Base-by-base conservation (phyloP, 1,284 basidiomycete genomes). In the Abortiporus biennis region DNA sequence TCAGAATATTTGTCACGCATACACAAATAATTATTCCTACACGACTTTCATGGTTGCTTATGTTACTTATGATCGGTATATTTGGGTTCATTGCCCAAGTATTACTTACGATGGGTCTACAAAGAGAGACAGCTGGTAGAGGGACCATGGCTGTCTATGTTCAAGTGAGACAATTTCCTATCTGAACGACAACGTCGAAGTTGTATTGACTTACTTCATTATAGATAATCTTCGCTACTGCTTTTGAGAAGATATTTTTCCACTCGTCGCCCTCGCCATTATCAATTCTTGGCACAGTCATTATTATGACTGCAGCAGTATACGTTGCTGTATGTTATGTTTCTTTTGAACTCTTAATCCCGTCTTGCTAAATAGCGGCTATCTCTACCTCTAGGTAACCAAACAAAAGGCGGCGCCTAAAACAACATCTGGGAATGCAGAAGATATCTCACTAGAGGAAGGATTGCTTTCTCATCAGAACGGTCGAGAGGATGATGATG, bases 231-330 rank as follows among this genome's bases (percentile, higher is more conserved):
- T 85, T 80, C 50, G 77, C 80, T 0, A 66, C 70, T 2, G 61
- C 74, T 9, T 64, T 80, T 13, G 78, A 85, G 55, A 65, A 69
- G 5, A 62, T 79, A n/a, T 76, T 81, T 54, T 82, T 84, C 59
- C 66, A 76, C 44, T 65, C 67, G 1, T 54, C 58, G 13, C 78
- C 79, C 0, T 70, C 76, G 1, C 44, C 62, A n/a, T 58, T 80
- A 4, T 81, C 78, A 0, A 53, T 76, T 4, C 49, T 74, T 4
- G 81, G 81, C 2, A 78, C 75, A 1, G 32, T 68, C 12, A 70
- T 82, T 42, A 84, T 84, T 45, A 57, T 82, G 27, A 53, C 67
- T 1, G 72, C 72, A n/a, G 80, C 80, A 5, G 54, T 78, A 6
- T 84, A 76, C 49, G 71, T 81, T 38, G 78, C 71, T 6, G 78